A percentile compares a stretch with the other conserved stretches of the same genome.
Evolutionary conservation across 2,329 filamentous ascomycete species (phyloP).

Genomic region (Lachnellula willkommii): DNA sequence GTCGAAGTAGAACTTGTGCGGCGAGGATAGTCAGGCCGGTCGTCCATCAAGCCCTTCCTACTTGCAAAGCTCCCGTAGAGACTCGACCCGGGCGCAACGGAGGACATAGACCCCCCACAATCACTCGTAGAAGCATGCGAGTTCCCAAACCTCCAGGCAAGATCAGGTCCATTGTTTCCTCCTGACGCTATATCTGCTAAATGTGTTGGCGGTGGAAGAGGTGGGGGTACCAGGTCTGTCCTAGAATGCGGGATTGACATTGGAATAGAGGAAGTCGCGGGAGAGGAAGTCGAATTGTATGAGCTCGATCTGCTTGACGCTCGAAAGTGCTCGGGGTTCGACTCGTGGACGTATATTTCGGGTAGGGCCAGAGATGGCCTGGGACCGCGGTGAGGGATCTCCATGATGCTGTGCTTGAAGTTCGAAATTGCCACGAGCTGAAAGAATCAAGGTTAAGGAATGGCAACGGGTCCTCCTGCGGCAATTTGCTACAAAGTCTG

Average conservation of each 20-base stretch:
- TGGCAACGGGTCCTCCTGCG: conserved; percentile 5
- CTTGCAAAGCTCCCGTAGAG: conserved; percentile 41
- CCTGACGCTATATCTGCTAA: conserved; percentile 48
- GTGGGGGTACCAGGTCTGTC: conserved; percentile 47
- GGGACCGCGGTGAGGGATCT: conserved; percentile 34
- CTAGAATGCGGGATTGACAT: conserved; percentile 59
- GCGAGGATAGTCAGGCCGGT: conserved; percentile 26
- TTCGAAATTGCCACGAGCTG: conserved; percentile 24
- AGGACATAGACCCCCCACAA: conserved; percentile 38
- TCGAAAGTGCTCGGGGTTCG: conserved; percentile 31
- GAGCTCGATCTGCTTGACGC: conserved; percentile 24
- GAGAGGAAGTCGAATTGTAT: conserved; percentile 32
- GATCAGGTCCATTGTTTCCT: conserved; percentile 57
- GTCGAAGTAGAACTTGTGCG: conserved; percentile 36
- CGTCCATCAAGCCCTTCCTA: conserved; percentile 21
- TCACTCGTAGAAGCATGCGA: conserved; percentile 40
- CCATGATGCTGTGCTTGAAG: conserved; percentile 33
- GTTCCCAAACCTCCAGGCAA: conserved; percentile 60
- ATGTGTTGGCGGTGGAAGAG: conserved; percentile 57
- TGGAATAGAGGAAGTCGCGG: conserved; percentile 41
- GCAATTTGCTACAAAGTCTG: conserved; percentile 13
- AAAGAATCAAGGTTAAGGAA: conserved; percentile 16
- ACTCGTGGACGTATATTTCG: conserved; percentile 39
- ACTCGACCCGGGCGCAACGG: conserved; percentile 45
- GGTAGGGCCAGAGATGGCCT: conserved; percentile 29